A percentile compares a stretch with the other conserved stretches of the same genome.
These are phyloP conservation scores for Curvularia lunata DNA, from an alignment of 2,329 filamentous ascomycete genomes.

Conservation along the genomic window DNA sequence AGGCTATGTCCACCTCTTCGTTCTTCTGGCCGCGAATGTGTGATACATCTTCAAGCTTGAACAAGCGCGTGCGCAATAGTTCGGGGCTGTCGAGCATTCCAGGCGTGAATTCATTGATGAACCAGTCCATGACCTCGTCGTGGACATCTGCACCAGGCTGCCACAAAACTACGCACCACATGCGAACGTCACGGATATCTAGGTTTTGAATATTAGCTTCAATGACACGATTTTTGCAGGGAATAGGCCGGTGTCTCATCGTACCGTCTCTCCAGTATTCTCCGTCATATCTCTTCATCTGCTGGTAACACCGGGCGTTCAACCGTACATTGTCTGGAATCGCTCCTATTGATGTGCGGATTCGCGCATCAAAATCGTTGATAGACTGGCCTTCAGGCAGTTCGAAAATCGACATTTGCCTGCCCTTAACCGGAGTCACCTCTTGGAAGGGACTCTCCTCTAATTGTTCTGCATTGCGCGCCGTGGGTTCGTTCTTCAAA, in stretches of 20 bases:
- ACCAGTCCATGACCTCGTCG: conserved; percentile 24
- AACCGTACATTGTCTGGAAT: conserved; percentile 16
- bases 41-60: conserved; percentile 22
- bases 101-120: conserved; percentile 17
- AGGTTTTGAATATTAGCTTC: conserved; percentile 5
- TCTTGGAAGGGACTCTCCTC: conserved; percentile 25
- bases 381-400: conserved; percentile 12
- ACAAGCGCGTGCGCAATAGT: conserved; percentile 20
- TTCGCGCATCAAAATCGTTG: conserved; percentile 15
- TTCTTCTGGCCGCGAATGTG: conserved; percentile 8
- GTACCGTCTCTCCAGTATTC: conserved; percentile 22
- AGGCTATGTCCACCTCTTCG: conserved; percentile 4
- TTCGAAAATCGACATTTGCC: conserved; percentile 22
- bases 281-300: conserved; percentile 16
- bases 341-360: conserved; percentile 5
- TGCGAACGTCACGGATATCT: conserved; percentile 21
- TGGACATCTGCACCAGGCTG: conserved; percentile 13
- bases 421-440: conserved; percentile 15
- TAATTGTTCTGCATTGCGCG: conserved; percentile 13
- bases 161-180: conserved; percentile 23
- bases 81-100: conserved; percentile 25
- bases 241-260: not conserved
- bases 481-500: conserved; percentile 13
- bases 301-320: conserved; percentile 16
- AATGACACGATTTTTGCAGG: not conserved